Percentiles rank a stretch among this genome's conserved stretches.
Evolutionary conservation across 148 eudicot species (phyloP).

Genomic region (Rhododendron henanense): DNA sequence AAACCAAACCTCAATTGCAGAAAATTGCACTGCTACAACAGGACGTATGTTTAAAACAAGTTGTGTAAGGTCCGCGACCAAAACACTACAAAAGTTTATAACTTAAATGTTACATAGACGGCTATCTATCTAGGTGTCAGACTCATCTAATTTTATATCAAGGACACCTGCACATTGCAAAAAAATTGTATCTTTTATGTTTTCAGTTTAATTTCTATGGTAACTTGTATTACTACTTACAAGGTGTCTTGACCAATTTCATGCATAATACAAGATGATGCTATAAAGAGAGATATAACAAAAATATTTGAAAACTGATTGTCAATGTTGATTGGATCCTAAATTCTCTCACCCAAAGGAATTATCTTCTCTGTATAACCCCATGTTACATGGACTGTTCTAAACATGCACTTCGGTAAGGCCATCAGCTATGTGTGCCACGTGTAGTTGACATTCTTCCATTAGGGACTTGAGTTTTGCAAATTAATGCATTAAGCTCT

Average conservation of each 20-base stretch:
- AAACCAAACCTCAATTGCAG: not conserved
- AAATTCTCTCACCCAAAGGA: not conserved
- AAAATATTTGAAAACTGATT: not conserved
- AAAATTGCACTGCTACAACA: slow-evolving; percentile 1
- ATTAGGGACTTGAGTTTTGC: not conserved
- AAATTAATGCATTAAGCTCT: not conserved
- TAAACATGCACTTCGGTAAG: not conserved
- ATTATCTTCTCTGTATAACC: not conserved
- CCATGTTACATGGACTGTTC: not conserved
- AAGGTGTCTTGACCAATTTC: too few relatives aligned
- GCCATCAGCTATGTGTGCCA: not conserved
- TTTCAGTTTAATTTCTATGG: too few relatives aligned
- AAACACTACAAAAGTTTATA: not conserved
- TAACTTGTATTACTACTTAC: too few relatives aligned
- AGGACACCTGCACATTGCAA: too few relatives aligned
- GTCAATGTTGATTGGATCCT: not conserved
- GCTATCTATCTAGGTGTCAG: too few relatives aligned
- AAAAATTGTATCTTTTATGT: too few relatives aligned
- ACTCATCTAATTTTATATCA: too few relatives aligned
- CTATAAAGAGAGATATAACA: not conserved
- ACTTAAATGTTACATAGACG: too few relatives aligned
- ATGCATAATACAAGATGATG: not conserved
- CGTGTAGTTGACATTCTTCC: not conserved
- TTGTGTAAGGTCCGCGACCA: not conserved
- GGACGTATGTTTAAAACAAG: not conserved